Base-by-base conservation (phyloP, 108 stramenopile genomes). In the Skeletonema potamos region DNA sequence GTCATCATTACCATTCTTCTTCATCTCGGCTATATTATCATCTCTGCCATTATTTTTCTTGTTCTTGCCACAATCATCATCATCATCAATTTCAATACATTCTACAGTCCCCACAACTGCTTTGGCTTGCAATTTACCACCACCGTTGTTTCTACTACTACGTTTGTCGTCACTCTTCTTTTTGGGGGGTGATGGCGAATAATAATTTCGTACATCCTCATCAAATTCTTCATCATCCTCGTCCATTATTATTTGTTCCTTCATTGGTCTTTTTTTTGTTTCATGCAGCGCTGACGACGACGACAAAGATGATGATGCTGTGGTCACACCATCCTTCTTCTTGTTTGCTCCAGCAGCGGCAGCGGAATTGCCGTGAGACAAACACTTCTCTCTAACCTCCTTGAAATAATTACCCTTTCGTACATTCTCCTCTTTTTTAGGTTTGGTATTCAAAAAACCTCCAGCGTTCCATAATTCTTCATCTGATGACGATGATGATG, bases 71-170 rank as follows among this genome's bases (percentile, higher is more conserved):
- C 34, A 12, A 22, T 60, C 43, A 12, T 58, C n/a, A 27, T 43
- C 43, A 27, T 10, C 58, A 46, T 71, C 70, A 59, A 71, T 71
- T 26, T 71, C 70, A 54, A 71, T 71, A 60, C 73, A 68, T 30
- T 73, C 66, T 1, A 60, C 36, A 7, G 58, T 41, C 20, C 20
- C 46, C 46, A 24, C n/a, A n/a, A n/a, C 37, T 56, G 46, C 2
- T n/a, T 58, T 36, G 27, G 10, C 20, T 28, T 54, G 71, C 27
- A 17, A 22, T 22, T 7, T 32, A 2, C 26, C 15, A 6, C 34
- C 17, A 27, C 37, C 64, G 4, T 7, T 12, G 46, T 6, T 12
- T 32, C 43, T 10, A 67, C 36, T 60, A 12, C 8, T 39, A 26
- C 55, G 43, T 30, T 1, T 55, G 9, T 1, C 46, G 7, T 34